Conservation (phyloP, 805 yeast genomes). For the Candida sphagnicola region DNA sequence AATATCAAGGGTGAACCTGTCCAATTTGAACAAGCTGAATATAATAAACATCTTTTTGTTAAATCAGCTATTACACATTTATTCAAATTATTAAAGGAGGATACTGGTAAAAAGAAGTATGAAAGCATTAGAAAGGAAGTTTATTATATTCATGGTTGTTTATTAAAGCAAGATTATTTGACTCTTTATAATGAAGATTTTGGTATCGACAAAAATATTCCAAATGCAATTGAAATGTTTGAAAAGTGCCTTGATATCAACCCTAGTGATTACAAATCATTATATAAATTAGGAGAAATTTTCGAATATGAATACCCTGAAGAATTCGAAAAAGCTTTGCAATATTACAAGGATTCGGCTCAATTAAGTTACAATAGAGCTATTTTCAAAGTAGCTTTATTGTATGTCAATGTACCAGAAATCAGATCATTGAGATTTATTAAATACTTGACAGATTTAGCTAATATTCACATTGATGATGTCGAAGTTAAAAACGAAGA, state of each 20-base stretch:
- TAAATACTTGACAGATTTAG: conserved; percentile 31
- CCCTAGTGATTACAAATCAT: conserved; percentile 28
- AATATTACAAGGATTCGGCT: conserved; percentile 34
- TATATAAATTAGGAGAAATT: conserved; percentile 37
- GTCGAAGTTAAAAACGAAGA: conserved; percentile 36
- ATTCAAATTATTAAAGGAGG: conserved; percentile 33
- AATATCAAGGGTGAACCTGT: conserved; percentile 40
- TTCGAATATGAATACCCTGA: conserved; percentile 28
- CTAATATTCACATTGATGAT: conserved; percentile 31
- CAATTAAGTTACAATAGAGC: conserved; percentile 42
- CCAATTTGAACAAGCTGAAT: conserved; percentile 22
- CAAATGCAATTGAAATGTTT: conserved; percentile 26
- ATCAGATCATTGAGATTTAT: conserved; percentile 32
- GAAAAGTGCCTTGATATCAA: conserved; percentile 29
- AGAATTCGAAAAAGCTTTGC: conserved; percentile 28
- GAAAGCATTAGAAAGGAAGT: conserved; percentile 24
- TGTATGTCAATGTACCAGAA: conserved; percentile 31
- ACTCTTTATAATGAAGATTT: conserved; percentile 32
- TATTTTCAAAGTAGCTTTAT: conserved; percentile 37
- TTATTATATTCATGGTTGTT: conserved; percentile 33
- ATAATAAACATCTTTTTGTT: conserved; percentile 32
- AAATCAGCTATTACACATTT: conserved; percentile 37
- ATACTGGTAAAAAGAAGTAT: conserved; percentile 15
- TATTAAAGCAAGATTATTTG: conserved; percentile 32
- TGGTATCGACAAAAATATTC: conserved; percentile 25